phyloP scores from a whole-genome alignment of 2,329 filamentous ascomycete genomes.

The Aspergillus cejpii region DNA sequence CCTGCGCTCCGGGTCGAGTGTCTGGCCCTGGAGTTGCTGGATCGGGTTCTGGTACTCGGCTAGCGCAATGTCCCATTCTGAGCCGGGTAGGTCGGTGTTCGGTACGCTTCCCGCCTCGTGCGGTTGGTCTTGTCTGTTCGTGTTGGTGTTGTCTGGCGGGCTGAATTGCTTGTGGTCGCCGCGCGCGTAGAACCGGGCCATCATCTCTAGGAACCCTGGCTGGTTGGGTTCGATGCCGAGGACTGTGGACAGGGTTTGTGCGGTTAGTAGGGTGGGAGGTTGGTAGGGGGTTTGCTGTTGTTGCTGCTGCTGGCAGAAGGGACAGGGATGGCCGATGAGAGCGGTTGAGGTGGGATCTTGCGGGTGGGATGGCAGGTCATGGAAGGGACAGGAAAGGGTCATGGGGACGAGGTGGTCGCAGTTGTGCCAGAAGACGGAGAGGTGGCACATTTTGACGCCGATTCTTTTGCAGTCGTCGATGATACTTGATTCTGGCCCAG shows the following conservation, averaged over 20 bases:
- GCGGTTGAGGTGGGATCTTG: background rate
- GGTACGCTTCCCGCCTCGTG: too few species aligned
- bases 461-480: too few species aligned
- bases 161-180: constrained; percentile 9
- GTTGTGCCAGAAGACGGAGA: constrained; percentile 3
- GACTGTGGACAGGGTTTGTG: constrained; percentile 1
- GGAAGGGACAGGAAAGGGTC: background rate
- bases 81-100: constrained; percentile 5
- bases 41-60: too few species aligned
- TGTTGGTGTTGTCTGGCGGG: too few species aligned
- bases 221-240: constrained; percentile 1
- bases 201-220: constrained; percentile 2
- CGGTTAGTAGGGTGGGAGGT: background rate
- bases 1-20: too few species aligned
- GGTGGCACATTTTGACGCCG: constrained; percentile 2
- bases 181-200: constrained; percentile 10
- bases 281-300: background rate
- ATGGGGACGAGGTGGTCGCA: constrained; percentile 3
- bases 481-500: too few species aligned
- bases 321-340: constrained; percentile 1
- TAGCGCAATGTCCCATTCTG: too few species aligned
- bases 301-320: constrained; percentile 2
- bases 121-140: too few species aligned
- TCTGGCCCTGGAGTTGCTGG: too few species aligned
- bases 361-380: background rate